Conservation (phyloP, 495 filamentous ascomycete species). For the Aspergillus hancockii region DNA sequence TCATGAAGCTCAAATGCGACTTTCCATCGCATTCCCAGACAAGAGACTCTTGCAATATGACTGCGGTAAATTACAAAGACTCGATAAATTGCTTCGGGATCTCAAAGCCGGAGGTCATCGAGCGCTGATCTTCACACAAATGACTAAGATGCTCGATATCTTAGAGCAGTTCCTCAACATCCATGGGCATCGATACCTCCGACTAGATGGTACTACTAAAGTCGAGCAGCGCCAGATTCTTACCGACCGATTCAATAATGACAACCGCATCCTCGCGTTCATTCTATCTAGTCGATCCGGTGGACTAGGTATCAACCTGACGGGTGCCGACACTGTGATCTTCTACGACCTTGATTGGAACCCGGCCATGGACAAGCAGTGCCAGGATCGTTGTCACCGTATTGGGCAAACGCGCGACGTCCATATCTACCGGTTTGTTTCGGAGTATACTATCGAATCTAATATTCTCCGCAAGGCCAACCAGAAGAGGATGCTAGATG, state of each 20-base stretch:
- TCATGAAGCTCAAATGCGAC: constrained; percentile 89
- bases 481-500: constrained; percentile 96
- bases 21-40: constrained; percentile 96
- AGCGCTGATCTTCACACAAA: constrained; percentile 97
- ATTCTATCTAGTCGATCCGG: constrained; percentile 95
- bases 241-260: constrained; percentile 96
- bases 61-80: constrained; percentile 92
- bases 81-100: constrained; percentile 82
- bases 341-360: constrained; percentile 99
- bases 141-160: constrained; percentile 98
- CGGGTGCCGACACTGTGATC: constrained; percentile 96
- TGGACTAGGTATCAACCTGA: constrained; percentile 94
- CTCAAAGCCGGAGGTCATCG: constrained; percentile 89
- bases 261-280: constrained; percentile 86
- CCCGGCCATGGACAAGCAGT: constrained; percentile 99
- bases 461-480: constrained; percentile 96
- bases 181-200: constrained; percentile 93
- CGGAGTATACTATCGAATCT: constrained; percentile 96
- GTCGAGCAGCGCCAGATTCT: constrained; percentile 93
- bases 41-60: constrained; percentile 95
- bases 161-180: constrained; percentile 98
- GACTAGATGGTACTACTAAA: constrained; percentile 91
- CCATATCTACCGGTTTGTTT: constrained; percentile 96
- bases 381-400: constrained; percentile 95
- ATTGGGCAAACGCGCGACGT: constrained; percentile 98